Conservation (phyloP, 257 asterid species). For the Lavandula angustifolia region DNA sequence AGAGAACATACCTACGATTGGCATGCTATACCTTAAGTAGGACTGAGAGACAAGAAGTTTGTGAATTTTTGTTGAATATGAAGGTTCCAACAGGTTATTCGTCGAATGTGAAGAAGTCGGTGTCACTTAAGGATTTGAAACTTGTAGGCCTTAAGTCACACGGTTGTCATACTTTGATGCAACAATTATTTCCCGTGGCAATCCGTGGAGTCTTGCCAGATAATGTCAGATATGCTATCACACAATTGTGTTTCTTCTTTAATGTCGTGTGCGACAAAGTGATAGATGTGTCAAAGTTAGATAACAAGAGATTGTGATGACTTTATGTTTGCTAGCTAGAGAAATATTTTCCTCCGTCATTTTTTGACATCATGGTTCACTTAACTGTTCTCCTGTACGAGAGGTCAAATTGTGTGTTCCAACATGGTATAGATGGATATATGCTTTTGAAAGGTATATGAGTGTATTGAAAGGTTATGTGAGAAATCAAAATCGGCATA, state of each 20-base stretch:
- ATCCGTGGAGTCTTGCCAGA: not conserved
- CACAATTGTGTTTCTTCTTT: not conserved
- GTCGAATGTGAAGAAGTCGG: too few relatives aligned
- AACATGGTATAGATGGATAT: too few relatives aligned
- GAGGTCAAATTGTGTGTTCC: constrained; percentile 1
- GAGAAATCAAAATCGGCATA: too few relatives aligned
- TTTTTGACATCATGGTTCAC: constrained; percentile 10
- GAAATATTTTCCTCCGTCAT: constrained; percentile 3
- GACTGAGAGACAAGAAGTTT: too few relatives aligned
- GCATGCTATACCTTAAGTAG: too few relatives aligned
- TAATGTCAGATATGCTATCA: not conserved
- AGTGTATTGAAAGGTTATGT: not conserved
- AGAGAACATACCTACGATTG: too few relatives aligned
- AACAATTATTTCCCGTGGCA: not conserved
- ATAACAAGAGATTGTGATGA: not conserved
- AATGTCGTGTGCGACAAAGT: not conserved
- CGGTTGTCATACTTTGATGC: not conserved
- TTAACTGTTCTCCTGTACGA: not conserved
- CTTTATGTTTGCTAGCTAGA: not conserved
- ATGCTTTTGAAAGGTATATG: constrained; percentile 5
- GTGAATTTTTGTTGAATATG: too few relatives aligned
- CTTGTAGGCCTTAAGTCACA: too few relatives aligned
- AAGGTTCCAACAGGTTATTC: too few relatives aligned
- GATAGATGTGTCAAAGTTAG: not conserved
- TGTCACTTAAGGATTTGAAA: too few relatives aligned